These are phyloP conservation scores for Ceratobasidium sp. DNA, from an alignment of 1,284 basidiomycete genomes.

Conservation along the genomic window DNA sequence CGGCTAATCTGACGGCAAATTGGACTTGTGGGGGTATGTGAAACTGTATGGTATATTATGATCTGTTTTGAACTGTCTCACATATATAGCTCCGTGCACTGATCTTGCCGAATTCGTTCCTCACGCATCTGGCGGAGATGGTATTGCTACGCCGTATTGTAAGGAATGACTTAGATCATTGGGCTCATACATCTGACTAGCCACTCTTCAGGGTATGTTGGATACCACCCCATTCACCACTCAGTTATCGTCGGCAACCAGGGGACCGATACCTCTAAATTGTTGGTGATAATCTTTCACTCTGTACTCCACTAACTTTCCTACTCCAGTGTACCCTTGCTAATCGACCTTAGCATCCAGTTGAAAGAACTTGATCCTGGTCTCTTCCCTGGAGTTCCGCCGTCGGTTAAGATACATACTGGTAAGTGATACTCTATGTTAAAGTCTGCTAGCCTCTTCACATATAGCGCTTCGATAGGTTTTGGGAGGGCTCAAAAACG, in stretches of 20 bases:
- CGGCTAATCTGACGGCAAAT: constrained; percentile 2
- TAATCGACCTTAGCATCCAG: neutral
- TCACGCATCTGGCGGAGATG: constrained; percentile 47
- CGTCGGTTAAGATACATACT: constrained; percentile 15
- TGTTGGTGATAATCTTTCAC: constrained; percentile 16
- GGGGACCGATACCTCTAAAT: constrained; percentile 45
- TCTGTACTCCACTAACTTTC: no score
- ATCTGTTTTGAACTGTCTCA: neutral
- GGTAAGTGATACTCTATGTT: no score
- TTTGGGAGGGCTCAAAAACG: neutral
- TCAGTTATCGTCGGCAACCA: constrained; percentile 45
- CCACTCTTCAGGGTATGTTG: constrained; percentile 17
- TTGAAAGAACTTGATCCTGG: neutral
- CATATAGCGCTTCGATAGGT: no score
- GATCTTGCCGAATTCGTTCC: constrained; percentile 38
- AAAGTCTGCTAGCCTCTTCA: no score
- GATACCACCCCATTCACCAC: constrained; percentile 10
- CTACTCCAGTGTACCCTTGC: neutral
- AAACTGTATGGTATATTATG: neutral
- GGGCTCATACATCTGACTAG: no score
- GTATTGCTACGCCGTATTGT: constrained; percentile 33
- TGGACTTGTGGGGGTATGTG: constrained; percentile 29
- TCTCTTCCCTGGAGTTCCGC: constrained; percentile 11
- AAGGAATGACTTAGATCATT: neutral
- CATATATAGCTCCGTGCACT: neutral